phyloP scores from a whole-genome alignment of 139 green algal genomes.

The Tetraselmis chui region DNA sequence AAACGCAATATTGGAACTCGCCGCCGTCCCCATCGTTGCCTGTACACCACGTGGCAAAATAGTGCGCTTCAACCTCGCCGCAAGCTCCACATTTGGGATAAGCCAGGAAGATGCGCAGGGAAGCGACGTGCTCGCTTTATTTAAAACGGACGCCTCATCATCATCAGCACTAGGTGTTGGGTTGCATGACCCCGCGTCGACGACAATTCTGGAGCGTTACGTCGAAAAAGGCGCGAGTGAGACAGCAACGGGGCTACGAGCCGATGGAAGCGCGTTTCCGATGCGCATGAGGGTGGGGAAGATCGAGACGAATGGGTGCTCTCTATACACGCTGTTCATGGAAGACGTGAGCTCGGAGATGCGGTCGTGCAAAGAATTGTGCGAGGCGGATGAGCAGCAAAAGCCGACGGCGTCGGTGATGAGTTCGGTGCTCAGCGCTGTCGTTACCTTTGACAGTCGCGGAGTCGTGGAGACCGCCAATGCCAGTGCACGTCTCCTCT shows the following conservation, averaged over 20 bases:
- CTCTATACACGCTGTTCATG: background rate
- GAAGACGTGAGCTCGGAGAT: background rate
- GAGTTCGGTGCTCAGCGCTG: background rate
- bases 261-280: background rate
- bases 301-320: background rate
- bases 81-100: background rate
- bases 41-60: background rate
- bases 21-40: background rate
- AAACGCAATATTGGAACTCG: background rate
- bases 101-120: background rate
- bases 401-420: background rate
- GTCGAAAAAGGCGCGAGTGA: too few species aligned
- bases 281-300: background rate
- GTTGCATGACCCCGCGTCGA: too few species aligned
- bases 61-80: background rate
- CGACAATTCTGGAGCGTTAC: too few species aligned
- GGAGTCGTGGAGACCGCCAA: background rate
- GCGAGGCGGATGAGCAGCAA: background rate
- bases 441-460: background rate
- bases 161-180: too few species aligned
- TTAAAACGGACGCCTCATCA: too few species aligned
- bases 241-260: background rate
- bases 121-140: too few species aligned
- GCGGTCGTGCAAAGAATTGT: background rate
- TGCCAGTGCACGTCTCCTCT: background rate